phyloP scores from a whole-genome alignment of 768 basidiomycete genomes.

The Obba rivulosa region DNA sequence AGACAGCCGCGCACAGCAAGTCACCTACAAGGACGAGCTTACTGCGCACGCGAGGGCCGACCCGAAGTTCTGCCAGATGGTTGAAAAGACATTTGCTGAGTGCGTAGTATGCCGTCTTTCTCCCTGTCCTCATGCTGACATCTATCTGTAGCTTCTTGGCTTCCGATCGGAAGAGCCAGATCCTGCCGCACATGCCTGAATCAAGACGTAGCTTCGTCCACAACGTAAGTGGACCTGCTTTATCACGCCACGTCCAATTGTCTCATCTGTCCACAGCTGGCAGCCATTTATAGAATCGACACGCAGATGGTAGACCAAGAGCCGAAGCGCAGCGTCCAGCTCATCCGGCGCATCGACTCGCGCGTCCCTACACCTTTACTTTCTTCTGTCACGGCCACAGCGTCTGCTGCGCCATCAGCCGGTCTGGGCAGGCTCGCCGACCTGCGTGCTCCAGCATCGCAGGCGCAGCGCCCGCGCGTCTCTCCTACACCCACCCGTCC shows the following conservation, averaged over 20 bases:
- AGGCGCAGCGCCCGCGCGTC: constrained; percentile 11
- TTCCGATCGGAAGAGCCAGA: constrained; percentile 62
- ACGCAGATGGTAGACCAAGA: constrained; percentile 89
- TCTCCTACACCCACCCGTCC: constrained; percentile 22
- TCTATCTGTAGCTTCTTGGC: constrained; percentile 49
- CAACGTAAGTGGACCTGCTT: constrained; percentile 41
- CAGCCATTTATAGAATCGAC: constrained; percentile 75
- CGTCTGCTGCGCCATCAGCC: constrained; percentile 15
- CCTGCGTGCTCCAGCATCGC: constrained; percentile 31
- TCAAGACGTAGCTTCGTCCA: constrained; percentile 82
- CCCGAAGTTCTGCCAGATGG: constrained; percentile 59
- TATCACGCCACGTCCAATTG: constrained; percentile 1
- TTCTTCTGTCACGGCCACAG: constrained; percentile 36
- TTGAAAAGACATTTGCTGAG: constrained; percentile 82
- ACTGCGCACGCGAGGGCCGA: constrained; percentile 56
- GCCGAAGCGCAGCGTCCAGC: constrained; percentile 80
- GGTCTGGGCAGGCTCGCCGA: constrained; percentile 60
- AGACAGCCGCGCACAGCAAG: constrained; percentile 30
- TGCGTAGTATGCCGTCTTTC: constrained; percentile 9
- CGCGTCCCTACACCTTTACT: constrained; percentile 70
- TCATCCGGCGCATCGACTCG: constrained; percentile 78
- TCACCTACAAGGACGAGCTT: constrained; percentile 60
- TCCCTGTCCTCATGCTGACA: not conserved
- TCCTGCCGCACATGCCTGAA: constrained; percentile 77
- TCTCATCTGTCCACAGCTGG: constrained; percentile 43